phyloP scores from a whole-genome alignment of 345 rosid genomes.

The Populus tremula region DNA sequence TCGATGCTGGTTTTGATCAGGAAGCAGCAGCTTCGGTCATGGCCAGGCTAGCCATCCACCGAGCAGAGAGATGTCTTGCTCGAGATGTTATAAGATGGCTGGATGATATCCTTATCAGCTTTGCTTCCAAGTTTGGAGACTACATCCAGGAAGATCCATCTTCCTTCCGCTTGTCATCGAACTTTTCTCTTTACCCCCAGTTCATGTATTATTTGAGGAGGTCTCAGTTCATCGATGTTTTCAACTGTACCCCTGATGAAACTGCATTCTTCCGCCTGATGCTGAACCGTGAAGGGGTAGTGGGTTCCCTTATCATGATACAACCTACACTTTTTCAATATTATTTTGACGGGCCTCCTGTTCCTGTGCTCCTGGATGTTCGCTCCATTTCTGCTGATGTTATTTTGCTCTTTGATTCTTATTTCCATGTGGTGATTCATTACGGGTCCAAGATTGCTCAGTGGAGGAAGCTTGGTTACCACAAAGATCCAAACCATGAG shows the following conservation, averaged over 20 bases:
- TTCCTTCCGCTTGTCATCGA: slow-evolving; percentile 77
- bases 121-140: slow-evolving; percentile 86
- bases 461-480: slow-evolving; percentile 84
- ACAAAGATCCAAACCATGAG: slow-evolving; percentile 78
- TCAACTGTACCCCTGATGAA: slow-evolving; percentile 84
- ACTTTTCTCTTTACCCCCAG: slow-evolving; percentile 92
- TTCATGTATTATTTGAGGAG: slow-evolving; percentile 93
- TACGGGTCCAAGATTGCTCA: slow-evolving; percentile 86
- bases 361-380: slow-evolving; percentile 90
- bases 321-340: slow-evolving; percentile 89
- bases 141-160: slow-evolving; percentile 88
- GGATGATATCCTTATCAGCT: slow-evolving; percentile 72
- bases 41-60: slow-evolving; percentile 86
- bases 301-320: slow-evolving; percentile 85
- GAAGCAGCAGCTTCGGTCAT: slow-evolving; percentile 93
- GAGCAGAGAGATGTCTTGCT: slow-evolving; percentile 64
- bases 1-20: slow-evolving; percentile 84
- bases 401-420: slow-evolving; percentile 85
- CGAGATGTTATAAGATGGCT: slow-evolving; percentile 89
- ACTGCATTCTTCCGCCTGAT: slow-evolving; percentile 81
- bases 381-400: slow-evolving; percentile 71
- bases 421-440: slow-evolving; percentile 82
- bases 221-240: slow-evolving; percentile 95
- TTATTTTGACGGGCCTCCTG: slow-evolving; percentile 90
- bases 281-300: slow-evolving; percentile 90